Conservation (phyloP, 2,329 filamentous ascomycete genomes). For the Aspergillus aculeatus region DNA sequence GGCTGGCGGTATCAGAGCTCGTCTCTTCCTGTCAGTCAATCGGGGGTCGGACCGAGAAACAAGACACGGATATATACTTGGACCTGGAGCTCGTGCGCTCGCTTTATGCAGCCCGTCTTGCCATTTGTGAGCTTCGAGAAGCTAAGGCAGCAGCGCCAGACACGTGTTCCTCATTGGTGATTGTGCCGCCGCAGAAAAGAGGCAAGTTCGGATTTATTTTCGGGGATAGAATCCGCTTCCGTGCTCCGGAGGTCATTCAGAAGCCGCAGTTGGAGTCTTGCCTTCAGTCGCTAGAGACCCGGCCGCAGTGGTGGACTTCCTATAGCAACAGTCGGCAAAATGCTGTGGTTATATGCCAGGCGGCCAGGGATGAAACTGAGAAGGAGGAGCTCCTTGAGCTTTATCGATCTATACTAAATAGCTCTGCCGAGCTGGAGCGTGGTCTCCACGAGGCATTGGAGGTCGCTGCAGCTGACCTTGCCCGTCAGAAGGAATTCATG, state of each 20-base stretch:
- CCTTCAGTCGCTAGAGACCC: slow-evolving; percentile 53
- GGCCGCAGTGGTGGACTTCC: slow-evolving; percentile 62
- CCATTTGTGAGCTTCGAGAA: slow-evolving; percentile 61
- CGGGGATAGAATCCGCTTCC: slow-evolving; percentile 22
- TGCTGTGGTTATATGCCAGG: slow-evolving; percentile 62
- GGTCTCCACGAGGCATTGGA: slow-evolving; percentile 36
- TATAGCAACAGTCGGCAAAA: slow-evolving; percentile 64
- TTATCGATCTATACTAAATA: slow-evolving; percentile 39
- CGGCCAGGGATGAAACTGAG: slow-evolving; percentile 58
- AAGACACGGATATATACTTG: slow-evolving; percentile 26
- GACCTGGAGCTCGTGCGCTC: slow-evolving; percentile 50
- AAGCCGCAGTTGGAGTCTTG: slow-evolving; percentile 48
- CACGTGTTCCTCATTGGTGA: slow-evolving; percentile 52
- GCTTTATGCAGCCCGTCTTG: slow-evolving; percentile 61
- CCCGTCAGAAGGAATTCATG: slow-evolving; percentile 35
- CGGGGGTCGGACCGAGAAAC: slow-evolving; percentile 31
- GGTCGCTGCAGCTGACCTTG: slow-evolving; percentile 30
- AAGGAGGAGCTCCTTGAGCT: slow-evolving; percentile 47
- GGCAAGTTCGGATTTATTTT: slow-evolving; percentile 22
- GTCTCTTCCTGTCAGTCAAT: slow-evolving; percentile 55
- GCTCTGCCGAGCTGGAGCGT: slow-evolving; percentile 35
- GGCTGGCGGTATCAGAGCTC: slow-evolving; percentile 52
- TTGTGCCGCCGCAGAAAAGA: slow-evolving; percentile 35
- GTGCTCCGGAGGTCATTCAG: slow-evolving; percentile 17
- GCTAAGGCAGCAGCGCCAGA: slow-evolving; percentile 52